Conservation (phyloP, 75 land plant genomes). For the Adiantum capillusveneris region DNA sequence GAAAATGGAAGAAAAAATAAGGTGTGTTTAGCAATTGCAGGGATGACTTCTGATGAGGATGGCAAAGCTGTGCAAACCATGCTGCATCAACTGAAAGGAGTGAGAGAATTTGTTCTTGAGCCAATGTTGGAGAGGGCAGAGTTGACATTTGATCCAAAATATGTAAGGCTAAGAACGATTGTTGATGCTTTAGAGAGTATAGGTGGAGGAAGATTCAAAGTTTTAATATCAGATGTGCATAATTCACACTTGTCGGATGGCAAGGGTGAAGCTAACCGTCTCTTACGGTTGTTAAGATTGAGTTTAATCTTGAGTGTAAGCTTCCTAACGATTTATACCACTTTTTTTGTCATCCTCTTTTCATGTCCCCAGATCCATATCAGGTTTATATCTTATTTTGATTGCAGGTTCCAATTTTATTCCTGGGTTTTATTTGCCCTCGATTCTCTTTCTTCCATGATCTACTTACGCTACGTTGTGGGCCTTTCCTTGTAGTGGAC, state of each 20-base stretch:
- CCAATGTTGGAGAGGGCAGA: slow-evolving; percentile 33
- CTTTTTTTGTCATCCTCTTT: not conserved
- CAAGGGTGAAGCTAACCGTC: slow-evolving; percentile 52
- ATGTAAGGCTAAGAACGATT: slow-evolving; percentile 54
- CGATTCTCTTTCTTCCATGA: slow-evolving; percentile 42
- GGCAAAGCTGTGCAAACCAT: slow-evolving; percentile 38
- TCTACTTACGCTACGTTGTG: slow-evolving; percentile 58
- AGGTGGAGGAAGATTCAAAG: slow-evolving; percentile 50
- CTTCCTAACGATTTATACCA: not conserved
- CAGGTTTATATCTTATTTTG: no score
- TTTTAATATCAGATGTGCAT: slow-evolving; percentile 47
- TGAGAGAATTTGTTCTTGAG: slow-evolving; percentile 49
- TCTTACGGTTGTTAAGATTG: slow-evolving; percentile 62
- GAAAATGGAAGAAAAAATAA: slow-evolving; percentile 75
- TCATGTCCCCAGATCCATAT: not conserved
- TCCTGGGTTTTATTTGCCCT: slow-evolving; percentile 71
- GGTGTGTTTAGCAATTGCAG: slow-evolving; percentile 38
- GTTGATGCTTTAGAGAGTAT: slow-evolving; percentile 59
- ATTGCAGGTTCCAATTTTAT: slow-evolving; percentile 73
- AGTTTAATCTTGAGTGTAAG: slow-evolving; percentile 81
- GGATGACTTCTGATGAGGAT: slow-evolving; percentile 50
- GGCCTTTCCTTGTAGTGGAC: slow-evolving; percentile 80
- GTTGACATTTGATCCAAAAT: slow-evolving; percentile 75
- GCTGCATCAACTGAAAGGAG: slow-evolving; percentile 48
- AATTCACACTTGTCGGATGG: slow-evolving; percentile 41